phyloP scores from a whole-genome alignment of 495 filamentous ascomycete genomes.

The Xylaria acuta region DNA sequence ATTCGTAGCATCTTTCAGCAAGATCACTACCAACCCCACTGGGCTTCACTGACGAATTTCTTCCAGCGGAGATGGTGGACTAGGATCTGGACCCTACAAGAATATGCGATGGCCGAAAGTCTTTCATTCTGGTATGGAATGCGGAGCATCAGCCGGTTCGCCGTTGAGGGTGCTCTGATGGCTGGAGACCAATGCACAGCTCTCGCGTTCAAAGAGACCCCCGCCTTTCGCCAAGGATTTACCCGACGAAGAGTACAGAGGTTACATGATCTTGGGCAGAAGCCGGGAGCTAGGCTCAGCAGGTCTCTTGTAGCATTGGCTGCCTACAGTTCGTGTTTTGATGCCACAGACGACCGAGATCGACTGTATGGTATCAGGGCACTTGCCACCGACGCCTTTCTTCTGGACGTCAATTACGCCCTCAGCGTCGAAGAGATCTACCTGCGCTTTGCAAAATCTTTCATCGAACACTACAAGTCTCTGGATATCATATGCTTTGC shows the following conservation, averaged over 20 bases:
- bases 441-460: neutral
- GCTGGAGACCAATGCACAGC: neutral
- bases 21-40: neutral
- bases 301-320: neutral
- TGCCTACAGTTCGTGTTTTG: neutral
- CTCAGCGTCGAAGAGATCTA: neutral
- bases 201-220: neutral
- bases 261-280: neutral
- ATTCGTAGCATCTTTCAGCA: neutral
- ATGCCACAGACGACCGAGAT: neutral
- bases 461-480: neutral
- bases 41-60: neutral
- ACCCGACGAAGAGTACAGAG: neutral
- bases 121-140: neutral
- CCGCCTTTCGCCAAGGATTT: neutral
- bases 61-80: neutral
- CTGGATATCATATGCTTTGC: constrained; percentile 1
- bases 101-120: neutral
- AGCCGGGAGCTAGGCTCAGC: neutral
- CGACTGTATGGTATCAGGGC: neutral
- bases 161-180: neutral
- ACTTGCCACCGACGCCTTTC: neutral
- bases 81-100: neutral
- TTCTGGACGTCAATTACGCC: neutral
- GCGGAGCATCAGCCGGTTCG: neutral